Evolutionary conservation across 140 eudicot species (phyloP), one percentile per base, ranked within the genome.

Genomic region (Oenanthe javanica): DNA sequence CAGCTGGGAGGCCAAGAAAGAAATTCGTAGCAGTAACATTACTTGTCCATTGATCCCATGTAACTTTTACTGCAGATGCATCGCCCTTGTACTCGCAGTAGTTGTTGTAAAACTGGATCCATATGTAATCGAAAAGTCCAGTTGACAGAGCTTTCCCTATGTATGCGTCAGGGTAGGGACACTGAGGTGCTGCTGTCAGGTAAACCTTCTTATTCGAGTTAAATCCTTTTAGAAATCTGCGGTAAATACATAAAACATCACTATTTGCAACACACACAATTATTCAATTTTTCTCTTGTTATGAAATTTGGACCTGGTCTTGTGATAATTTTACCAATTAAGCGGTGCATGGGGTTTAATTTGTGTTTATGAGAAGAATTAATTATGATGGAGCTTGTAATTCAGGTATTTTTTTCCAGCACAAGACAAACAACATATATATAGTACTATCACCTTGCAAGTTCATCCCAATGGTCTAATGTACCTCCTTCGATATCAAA

Each of bases 31-130:
- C 72, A 47, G 78, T 9, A 47, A 74, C 9, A 74, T 74, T 78
- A 42, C 50, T 55, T 2, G 72, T 59, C 81, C 81, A 78, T 38
- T 38, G 66, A 31, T 78, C 50, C 81, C 81, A 78, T 42, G 38
- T 21, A 16, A 0, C 19, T 38, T 38, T 55, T 36, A 59, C 6
- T 38, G 52, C 78, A 47, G 78, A 74, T 45, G 78, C 55, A 74
- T 78, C n/a, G 8, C 51, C 49, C 2, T 78, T 42, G 66, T 57
- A 80, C 67, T 80, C 71, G 23, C 83, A 80, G 46, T 49, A 23
- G 15, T 80, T 49, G 63, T 80, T 80, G 78, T 80, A 80, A 50
- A 80, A 80, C 25, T 80, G 83, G 21, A 80, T 54, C 83, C 83
- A 80, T 4, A 72, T 52, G n/a, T 79, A 70, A 77, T 82, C 78